Percentiles rank a stretch among this genome's conserved stretches.
Conservation (phyloP, 2,329 filamentous ascomycete genomes). For the Alternaria sp. region DNA sequence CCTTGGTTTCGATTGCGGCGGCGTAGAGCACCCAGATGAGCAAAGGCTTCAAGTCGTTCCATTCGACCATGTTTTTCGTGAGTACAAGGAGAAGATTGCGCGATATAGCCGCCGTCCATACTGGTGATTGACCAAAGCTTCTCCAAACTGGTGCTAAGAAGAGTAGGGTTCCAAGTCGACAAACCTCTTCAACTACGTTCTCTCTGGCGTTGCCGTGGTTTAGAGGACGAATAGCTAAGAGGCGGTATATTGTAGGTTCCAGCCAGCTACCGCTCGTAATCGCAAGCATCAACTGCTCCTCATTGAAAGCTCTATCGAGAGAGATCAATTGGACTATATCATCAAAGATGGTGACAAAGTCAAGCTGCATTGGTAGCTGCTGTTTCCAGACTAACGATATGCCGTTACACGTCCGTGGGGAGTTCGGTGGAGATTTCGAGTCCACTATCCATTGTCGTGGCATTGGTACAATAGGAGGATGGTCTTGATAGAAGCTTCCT, state of each 20-base stretch:
- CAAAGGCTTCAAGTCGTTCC: constrained; percentile 36
- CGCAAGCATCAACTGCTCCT: constrained; percentile 28
- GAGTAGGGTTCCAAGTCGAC: constrained; percentile 36
- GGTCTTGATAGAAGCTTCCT: constrained; percentile 38
- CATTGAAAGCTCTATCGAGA: constrained; percentile 31
- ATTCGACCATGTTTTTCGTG: constrained; percentile 29
- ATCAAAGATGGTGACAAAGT: constrained; percentile 40
- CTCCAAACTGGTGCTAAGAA: constrained; percentile 39
- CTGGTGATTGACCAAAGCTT: constrained; percentile 30
- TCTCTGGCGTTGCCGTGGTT: constrained; percentile 13
- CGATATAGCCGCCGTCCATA: constrained; percentile 31
- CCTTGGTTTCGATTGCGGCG: constrained; percentile 33
- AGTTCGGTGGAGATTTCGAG: constrained; percentile 61
- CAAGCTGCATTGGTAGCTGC: constrained; percentile 27
- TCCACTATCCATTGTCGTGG: constrained; percentile 29
- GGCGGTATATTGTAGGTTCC: constrained; percentile 35
- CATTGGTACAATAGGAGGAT: constrained; percentile 31
- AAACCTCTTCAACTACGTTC: constrained; percentile 38
- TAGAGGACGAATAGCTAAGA: constrained; percentile 33
- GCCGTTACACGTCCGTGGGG: constrained; percentile 61
- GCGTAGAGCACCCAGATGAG: constrained; percentile 37
- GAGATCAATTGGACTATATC: constrained; percentile 33
- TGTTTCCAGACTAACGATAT: constrained; percentile 67
- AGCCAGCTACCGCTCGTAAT: constrained; percentile 36
- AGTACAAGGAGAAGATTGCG: constrained; percentile 30